phyloP scores from a whole-genome alignment of 1,139 yeast species.

The Blastobotrys buckinghamii region DNA sequence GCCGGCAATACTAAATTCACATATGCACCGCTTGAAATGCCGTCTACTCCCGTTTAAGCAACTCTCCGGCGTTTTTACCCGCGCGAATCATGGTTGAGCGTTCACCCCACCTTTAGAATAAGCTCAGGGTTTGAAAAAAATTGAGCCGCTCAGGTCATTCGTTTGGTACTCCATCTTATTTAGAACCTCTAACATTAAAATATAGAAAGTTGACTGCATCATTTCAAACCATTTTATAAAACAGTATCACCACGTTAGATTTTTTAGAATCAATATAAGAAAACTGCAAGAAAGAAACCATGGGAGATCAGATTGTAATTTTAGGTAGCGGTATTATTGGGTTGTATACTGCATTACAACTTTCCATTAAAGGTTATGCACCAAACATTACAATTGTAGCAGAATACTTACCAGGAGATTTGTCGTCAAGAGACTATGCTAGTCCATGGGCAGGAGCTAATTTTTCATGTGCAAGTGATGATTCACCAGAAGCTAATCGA shows the following conservation, averaged over 20 bases:
- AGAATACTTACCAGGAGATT: conserved; percentile 67
- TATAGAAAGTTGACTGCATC: too few species aligned
- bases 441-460: conserved; percentile 67
- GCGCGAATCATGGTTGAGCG: too few species aligned
- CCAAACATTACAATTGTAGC: conserved; percentile 53
- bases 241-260: too few species aligned
- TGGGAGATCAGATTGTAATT: conserved; percentile 28
- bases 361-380: conserved; percentile 43
- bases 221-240: too few species aligned
- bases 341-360: conserved; percentile 52
- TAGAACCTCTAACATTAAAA: too few species aligned
- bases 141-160: too few species aligned
- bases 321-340: conserved; percentile 60
- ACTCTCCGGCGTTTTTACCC: background rate
- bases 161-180: too few species aligned
- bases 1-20: too few species aligned
- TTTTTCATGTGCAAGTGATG: conserved; percentile 60
- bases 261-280: background rate
- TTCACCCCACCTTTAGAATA: too few species aligned
- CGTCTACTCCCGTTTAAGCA: background rate
- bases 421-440: conserved; percentile 59
- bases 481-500: conserved; percentile 44
- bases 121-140: too few species aligned
- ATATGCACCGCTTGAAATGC: too few species aligned
- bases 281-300: conserved; percentile 4